Percentiles rank a stretch among this genome's conserved stretches.
These are phyloP conservation scores for Scenedesmus sp. DNA, from an alignment of 163 green algal genomes.

Conservation along the genomic window DNA sequence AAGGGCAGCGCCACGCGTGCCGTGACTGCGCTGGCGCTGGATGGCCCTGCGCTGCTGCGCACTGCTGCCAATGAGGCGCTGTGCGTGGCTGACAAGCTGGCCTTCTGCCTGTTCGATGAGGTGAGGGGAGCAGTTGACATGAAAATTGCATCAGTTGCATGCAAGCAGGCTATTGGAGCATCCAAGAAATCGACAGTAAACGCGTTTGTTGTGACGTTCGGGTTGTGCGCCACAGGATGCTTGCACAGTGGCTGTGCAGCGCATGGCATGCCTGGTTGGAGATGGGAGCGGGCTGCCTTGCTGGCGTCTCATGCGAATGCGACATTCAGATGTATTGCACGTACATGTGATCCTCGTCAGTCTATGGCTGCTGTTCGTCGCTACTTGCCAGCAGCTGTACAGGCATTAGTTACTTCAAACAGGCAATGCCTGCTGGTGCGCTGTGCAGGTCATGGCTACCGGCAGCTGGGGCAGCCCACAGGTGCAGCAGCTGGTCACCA, in stretches of 20 bases:
- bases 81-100: conserved; percentile 1
- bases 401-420: not conserved
- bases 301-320: too few species aligned
- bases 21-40: not conserved
- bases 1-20: not conserved
- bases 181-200: too few species aligned
- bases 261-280: too few species aligned
- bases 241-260: too few species aligned
- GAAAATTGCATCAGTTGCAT: not conserved
- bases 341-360: too few species aligned
- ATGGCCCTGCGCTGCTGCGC: not conserved
- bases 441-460: not conserved
- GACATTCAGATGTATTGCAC: too few species aligned
- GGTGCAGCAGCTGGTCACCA: not conserved
- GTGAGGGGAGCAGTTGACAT: not conserved
- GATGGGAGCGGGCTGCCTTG: too few species aligned
- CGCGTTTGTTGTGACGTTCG: too few species aligned
- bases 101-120: conserved; percentile 5
- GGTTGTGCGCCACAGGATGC: too few species aligned
- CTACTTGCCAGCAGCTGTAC: too few species aligned
- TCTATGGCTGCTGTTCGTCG: too few species aligned
- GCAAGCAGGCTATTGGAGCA: too few species aligned
- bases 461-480: not conserved
- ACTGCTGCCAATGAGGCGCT: not conserved
- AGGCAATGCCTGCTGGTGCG: not conserved